phyloP scores from a whole-genome alignment of 176 grass and related monocot genomes.

The Oryza longistaminata region DNA sequence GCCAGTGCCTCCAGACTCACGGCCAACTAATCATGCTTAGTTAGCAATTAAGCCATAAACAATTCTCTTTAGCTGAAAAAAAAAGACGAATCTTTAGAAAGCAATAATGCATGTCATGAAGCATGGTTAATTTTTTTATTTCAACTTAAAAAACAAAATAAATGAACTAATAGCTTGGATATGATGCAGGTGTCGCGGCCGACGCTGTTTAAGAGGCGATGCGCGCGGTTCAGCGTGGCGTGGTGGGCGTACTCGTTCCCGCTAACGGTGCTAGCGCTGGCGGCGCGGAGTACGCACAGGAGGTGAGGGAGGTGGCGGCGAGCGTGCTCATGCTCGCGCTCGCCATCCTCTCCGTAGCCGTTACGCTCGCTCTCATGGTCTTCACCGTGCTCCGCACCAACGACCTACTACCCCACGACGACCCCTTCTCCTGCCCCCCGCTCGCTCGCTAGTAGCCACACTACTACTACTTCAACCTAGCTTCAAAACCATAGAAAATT shows the following conservation, averaged over 20 bases:
- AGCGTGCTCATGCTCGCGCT: slow-evolving; percentile 72
- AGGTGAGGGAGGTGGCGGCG: slow-evolving; percentile 48
- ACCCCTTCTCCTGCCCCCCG: slow-evolving; percentile 46
- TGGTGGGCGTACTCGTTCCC: slow-evolving; percentile 99
- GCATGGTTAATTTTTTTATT: no score
- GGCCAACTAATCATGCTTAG: background rate
- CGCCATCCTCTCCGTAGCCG: slow-evolving; percentile 61
- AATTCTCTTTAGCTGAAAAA: background rate
- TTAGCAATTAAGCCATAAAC: background rate
- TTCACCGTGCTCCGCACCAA: slow-evolving; percentile 65
- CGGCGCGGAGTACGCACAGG: slow-evolving; percentile 69
- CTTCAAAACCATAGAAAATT: no score
- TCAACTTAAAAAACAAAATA: no score
- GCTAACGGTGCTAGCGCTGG: slow-evolving; percentile 64
- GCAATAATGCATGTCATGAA: background rate
- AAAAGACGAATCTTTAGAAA: background rate
- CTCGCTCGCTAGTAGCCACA: background rate
- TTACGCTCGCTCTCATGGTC: slow-evolving; percentile 69
- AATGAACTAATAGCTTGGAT: no score
- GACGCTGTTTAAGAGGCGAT: slow-evolving; percentile 69
- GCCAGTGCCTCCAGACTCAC: slow-evolving; percentile 11
- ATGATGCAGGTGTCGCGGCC: slow-evolving; percentile 61
- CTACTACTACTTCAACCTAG: no score
- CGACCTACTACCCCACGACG: slow-evolving; percentile 70
- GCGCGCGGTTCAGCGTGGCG: slow-evolving; percentile 76